These are phyloP conservation scores for Fusarium gaditjirri DNA, from an alignment of 2,329 filamentous ascomycete genomes.

Conservation along the genomic window DNA sequence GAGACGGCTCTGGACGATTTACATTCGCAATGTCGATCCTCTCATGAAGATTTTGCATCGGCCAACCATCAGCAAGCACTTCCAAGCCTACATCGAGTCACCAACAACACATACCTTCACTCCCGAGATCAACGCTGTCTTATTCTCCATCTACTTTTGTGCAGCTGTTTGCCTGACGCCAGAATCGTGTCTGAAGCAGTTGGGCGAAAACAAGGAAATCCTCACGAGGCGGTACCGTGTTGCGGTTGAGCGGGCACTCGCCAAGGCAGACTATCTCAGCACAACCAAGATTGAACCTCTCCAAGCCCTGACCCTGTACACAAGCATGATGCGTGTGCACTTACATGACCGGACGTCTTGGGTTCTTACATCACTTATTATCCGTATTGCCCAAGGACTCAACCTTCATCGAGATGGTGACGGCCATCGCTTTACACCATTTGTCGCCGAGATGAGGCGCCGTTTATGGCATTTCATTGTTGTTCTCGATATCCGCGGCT, in stretches of 20 bases:
- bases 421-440: slow-evolving; percentile 54
- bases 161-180: slow-evolving; percentile 51
- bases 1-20: slow-evolving; percentile 50
- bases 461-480: slow-evolving; percentile 72
- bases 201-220: slow-evolving; percentile 50
- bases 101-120: slow-evolving; percentile 25
- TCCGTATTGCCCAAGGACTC: slow-evolving; percentile 57
- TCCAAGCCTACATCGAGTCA: slow-evolving; percentile 44
- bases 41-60: slow-evolving; percentile 58
- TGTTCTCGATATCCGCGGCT: slow-evolving; percentile 66
- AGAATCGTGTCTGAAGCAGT: slow-evolving; percentile 44
- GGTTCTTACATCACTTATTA: slow-evolving; percentile 54
- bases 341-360: slow-evolving; percentile 54
- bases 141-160: slow-evolving; percentile 58
- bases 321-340: slow-evolving; percentile 53
- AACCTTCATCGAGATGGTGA: slow-evolving; percentile 57
- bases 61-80: slow-evolving; percentile 50
- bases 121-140: slow-evolving; percentile 49
- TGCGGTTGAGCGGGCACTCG: slow-evolving; percentile 52
- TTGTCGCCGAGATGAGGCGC: slow-evolving; percentile 68
- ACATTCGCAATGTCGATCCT: slow-evolving; percentile 55
- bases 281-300: slow-evolving; percentile 52
- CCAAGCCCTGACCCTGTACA: slow-evolving; percentile 56
- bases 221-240: slow-evolving; percentile 48
- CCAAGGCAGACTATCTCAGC: slow-evolving; percentile 57